A percentile compares a stretch with the other conserved stretches of the same genome.
These are phyloP conservation scores for Kodamaea kakaduensis DNA, from an alignment of 805 yeast genomes.

Conservation along the genomic window DNA sequence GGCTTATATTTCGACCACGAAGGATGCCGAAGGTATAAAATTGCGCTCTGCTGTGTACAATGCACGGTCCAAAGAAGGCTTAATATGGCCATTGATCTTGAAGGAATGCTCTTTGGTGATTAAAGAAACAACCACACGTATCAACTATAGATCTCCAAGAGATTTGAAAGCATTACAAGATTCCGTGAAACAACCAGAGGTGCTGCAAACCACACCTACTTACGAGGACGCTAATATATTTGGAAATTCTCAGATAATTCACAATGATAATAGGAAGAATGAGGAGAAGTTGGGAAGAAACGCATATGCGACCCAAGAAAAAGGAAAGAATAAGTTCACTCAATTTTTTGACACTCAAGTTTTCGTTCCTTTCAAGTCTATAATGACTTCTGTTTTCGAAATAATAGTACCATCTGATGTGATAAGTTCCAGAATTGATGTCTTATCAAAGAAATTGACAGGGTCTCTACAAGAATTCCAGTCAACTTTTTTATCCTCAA, in stretches of 20 bases:
- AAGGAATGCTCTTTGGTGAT: conserved; percentile 58
- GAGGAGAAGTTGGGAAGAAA: too few species aligned
- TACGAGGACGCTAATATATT: conserved; percentile 24
- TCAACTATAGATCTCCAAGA: conserved; percentile 29
- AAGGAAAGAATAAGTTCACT: conserved; percentile 5
- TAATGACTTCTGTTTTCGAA: conserved; percentile 5
- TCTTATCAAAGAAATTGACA: background rate
- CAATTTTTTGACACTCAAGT: conserved; percentile 15
- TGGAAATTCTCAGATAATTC: conserved; percentile 30
- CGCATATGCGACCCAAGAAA: conserved; percentile 2
- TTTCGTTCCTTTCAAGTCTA: conserved; percentile 12
- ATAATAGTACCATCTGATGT: background rate
- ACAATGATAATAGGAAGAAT: too few species aligned
- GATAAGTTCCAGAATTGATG: background rate
- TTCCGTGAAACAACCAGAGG: conserved; percentile 18
- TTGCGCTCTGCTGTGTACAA: conserved; percentile 53
- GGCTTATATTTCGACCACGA: conserved; percentile 55
- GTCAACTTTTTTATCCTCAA: conserved; percentile 26
- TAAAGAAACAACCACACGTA: conserved; percentile 42
- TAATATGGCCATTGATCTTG: conserved; percentile 55
- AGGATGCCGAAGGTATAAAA: conserved; percentile 32
- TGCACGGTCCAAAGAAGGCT: conserved; percentile 41
- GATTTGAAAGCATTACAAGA: conserved; percentile 29
- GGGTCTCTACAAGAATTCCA: conserved; percentile 9
- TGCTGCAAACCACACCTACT: background rate